A percentile compares a stretch with the other conserved stretches of the same genome.
These are phyloP conservation scores for Lactarius indigo DNA, from an alignment of 768 basidiomycete species.

Conservation along the genomic window DNA sequence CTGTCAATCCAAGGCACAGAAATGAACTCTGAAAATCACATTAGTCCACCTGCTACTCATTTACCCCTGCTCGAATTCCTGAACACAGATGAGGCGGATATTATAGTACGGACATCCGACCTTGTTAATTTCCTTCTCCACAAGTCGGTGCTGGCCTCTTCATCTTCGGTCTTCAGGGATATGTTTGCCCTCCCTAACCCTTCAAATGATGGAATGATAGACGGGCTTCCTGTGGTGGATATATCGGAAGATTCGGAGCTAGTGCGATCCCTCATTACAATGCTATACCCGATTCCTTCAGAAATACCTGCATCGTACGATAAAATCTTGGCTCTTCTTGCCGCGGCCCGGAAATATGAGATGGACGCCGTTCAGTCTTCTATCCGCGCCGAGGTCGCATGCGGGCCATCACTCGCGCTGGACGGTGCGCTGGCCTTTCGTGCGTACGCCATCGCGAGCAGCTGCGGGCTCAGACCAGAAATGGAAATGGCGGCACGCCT, in stretches of 20 bases:
- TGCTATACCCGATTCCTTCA: constrained; percentile 10
- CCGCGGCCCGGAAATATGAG: constrained; percentile 28
- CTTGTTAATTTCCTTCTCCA: constrained; percentile 29
- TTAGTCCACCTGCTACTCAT: too few species aligned
- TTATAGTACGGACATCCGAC: constrained; percentile 18
- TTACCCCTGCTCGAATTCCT: neutral
- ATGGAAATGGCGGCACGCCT: neutral
- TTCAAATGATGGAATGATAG: neutral
- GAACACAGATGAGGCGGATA: neutral
- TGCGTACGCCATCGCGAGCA: constrained; percentile 21
- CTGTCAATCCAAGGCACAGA: neutral
- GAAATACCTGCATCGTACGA: constrained; percentile 4
- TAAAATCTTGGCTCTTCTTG: constrained; percentile 12
- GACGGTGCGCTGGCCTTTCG: constrained; percentile 11
- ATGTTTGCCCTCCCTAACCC: constrained; percentile 31
- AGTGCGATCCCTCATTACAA: constrained; percentile 17
- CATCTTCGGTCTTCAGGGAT: constrained; percentile 33
- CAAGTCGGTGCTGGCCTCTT: constrained; percentile 32
- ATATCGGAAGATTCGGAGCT: constrained; percentile 14
- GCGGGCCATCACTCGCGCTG: neutral
- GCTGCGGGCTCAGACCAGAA: neutral
- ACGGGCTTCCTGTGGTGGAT: constrained; percentile 21
- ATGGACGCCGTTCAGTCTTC: constrained; percentile 19
- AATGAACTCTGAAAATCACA: too few species aligned
- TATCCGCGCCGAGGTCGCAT: neutral